Evolutionary conservation across 805 yeast genomes (phyloP).

Genomic region (Yarrowia hollandica): DNA sequence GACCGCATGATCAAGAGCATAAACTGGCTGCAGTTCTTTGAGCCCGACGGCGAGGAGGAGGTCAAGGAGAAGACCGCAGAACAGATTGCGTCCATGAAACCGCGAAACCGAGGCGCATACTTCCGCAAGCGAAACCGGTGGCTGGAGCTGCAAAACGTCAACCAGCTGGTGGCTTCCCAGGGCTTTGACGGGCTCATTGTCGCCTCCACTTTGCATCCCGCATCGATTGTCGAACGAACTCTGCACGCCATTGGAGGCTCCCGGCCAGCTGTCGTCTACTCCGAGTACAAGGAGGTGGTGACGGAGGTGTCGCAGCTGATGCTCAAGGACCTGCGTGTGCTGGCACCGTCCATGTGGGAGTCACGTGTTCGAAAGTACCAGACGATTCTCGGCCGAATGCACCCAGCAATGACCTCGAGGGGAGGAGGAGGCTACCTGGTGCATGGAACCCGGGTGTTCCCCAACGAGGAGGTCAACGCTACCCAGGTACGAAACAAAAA

Average conservation of each 20-base stretch:
- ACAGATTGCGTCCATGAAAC: constrained; percentile 56
- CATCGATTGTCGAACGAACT: constrained; percentile 61
- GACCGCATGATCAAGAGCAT: constrained; percentile 63
- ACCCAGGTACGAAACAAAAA: constrained; percentile 22
- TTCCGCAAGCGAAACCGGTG: constrained; percentile 60
- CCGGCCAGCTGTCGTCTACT: constrained; percentile 79
- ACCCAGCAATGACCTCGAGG: constrained; percentile 90
- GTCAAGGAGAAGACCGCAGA: constrained; percentile 48
- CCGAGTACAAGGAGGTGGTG: constrained; percentile 76
- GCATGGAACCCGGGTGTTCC: constrained; percentile 76
- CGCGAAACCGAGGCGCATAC: constrained; percentile 64
- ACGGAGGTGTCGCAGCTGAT: constrained; percentile 73
- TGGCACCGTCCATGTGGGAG: constrained; percentile 82
- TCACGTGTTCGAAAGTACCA: constrained; percentile 84
- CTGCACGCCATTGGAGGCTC: constrained; percentile 76
- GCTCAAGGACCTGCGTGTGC: constrained; percentile 62
- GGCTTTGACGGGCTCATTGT: constrained; percentile 75
- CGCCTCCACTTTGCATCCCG: constrained; percentile 70
- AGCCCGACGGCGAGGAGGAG: constrained; percentile 64
- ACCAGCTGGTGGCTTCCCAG: constrained; percentile 49
- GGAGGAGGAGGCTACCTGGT: constrained; percentile 90
- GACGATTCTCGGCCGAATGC: constrained; percentile 90
- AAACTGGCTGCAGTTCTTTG: constrained; percentile 75
- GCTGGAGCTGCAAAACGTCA: constrained; percentile 44
- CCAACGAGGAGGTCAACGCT: constrained; percentile 40